Percentiles rank a stretch among this genome's conserved stretches.
phyloP scores from a whole-genome alignment of 2,329 filamentous ascomycete genomes.

The Fusarium luffae region DNA sequence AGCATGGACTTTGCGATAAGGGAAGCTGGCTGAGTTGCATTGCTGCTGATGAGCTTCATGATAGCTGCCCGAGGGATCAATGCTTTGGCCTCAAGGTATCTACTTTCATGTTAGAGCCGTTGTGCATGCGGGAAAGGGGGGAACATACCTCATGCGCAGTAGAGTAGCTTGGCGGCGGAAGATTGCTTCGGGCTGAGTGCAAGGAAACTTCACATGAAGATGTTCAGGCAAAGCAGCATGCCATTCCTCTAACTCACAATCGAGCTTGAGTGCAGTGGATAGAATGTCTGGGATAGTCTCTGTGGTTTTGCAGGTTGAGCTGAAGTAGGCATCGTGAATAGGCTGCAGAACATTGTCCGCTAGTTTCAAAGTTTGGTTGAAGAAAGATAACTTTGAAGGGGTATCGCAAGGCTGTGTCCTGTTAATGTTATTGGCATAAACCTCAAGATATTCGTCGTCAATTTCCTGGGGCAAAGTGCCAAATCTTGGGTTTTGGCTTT shows the following conservation, averaged over 20 bases:
- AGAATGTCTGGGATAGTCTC: constrained; percentile 23
- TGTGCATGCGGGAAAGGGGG: rapidly evolving
- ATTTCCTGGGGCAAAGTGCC: constrained; percentile 37
- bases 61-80: constrained; percentile 38
- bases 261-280: constrained; percentile 31
- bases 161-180: constrained; percentile 42
- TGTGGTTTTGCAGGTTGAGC: constrained; percentile 3
- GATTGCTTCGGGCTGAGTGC: constrained; percentile 29
- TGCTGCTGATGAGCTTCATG: constrained; percentile 33
- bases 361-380: constrained; percentile 36
- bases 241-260: constrained; percentile 41
- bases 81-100: constrained; percentile 42
- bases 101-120: constrained; percentile 4
- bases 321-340: constrained; percentile 32
- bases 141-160: constrained; percentile 35
- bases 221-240: constrained; percentile 36
- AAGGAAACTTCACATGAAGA: constrained; percentile 32
- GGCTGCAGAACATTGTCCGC: constrained; percentile 38
- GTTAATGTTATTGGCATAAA: neutral
- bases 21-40: constrained; percentile 13
- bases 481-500: constrained; percentile 21
- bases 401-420: constrained; percentile 34
- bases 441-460: constrained; percentile 43
- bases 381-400: constrained; percentile 41
- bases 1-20: constrained; percentile 37